Conservation (phyloP, 257 asterid genomes). For the Solanum piurae region DNA sequence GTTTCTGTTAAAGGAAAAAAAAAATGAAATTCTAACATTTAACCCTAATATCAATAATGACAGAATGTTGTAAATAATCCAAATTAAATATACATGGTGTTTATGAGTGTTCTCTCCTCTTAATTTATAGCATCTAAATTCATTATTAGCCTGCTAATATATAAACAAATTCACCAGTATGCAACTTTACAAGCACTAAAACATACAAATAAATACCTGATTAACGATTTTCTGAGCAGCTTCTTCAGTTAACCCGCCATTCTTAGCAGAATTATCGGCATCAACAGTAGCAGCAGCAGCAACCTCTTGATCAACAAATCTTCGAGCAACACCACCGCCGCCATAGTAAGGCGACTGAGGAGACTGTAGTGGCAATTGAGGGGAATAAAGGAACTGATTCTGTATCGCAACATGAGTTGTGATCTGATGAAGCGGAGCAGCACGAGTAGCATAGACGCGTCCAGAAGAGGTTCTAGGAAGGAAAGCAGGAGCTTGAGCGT, state of each 20-base stretch:
- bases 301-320: slow-evolving; percentile 30
- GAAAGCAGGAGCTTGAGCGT: slow-evolving; percentile 79
- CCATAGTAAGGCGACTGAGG: slow-evolving; percentile 31
- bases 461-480: slow-evolving; percentile 36
- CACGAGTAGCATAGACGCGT: background rate
- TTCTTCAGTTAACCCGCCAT: slow-evolving; percentile 37
- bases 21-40: background rate
- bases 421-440: background rate
- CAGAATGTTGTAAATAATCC: background rate
- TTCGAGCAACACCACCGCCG: slow-evolving; percentile 21
- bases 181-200: background rate
- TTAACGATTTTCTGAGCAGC: slow-evolving; percentile 51
- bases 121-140: background rate
- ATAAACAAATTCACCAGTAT: background rate
- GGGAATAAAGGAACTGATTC: background rate
- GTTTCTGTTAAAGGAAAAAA: background rate
- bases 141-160: background rate
- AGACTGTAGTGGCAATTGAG: background rate
- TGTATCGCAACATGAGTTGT: background rate
- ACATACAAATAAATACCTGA: slow-evolving; percentile 35
- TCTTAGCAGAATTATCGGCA: slow-evolving; percentile 13
- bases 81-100: background rate
- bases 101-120: background rate
- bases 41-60: background rate
- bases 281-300: background rate